Evolutionary conservation across 305 asterid genomes (phyloP).

Genomic region (Fraxinus xanthoxyloides): DNA sequence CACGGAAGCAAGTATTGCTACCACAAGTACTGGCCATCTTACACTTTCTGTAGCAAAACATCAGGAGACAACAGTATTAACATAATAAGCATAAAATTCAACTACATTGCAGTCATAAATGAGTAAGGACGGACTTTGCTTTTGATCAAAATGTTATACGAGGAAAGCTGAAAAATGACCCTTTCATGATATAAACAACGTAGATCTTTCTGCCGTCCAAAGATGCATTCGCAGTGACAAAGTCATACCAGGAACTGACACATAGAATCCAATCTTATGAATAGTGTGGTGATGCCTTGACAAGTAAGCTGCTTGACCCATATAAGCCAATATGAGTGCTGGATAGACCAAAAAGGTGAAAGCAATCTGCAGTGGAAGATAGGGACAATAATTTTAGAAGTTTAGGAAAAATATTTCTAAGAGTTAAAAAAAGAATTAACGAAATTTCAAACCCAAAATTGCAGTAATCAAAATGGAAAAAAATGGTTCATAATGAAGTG

Average conservation of each 20-base stretch:
- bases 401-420: not conserved
- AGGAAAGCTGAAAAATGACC: not conserved
- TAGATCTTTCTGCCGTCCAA: not conserved
- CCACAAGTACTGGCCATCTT: constrained; percentile 84
- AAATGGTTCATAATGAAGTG: constrained; percentile 1
- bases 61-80: constrained; percentile 3
- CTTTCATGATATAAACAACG: not conserved
- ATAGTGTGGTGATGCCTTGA: constrained; percentile 80
- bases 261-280: constrained; percentile 80
- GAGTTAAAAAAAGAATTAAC: not conserved
- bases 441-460: constrained; percentile 5
- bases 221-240: not conserved
- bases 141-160: not conserved
- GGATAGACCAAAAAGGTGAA: constrained; percentile 95
- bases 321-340: constrained; percentile 82
- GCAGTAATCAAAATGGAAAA: not conserved
- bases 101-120: not conserved
- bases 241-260: constrained; percentile 84
- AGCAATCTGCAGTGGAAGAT: constrained; percentile 66
- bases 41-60: constrained; percentile 50
- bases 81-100: not conserved
- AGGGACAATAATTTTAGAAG: not conserved
- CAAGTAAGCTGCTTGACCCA: constrained; percentile 97
- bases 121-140: not conserved
- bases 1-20: constrained; percentile 94